These are phyloP conservation scores for Prosopis cineraria DNA, from an alignment of 306 rosid genomes.

Conservation along the genomic window DNA sequence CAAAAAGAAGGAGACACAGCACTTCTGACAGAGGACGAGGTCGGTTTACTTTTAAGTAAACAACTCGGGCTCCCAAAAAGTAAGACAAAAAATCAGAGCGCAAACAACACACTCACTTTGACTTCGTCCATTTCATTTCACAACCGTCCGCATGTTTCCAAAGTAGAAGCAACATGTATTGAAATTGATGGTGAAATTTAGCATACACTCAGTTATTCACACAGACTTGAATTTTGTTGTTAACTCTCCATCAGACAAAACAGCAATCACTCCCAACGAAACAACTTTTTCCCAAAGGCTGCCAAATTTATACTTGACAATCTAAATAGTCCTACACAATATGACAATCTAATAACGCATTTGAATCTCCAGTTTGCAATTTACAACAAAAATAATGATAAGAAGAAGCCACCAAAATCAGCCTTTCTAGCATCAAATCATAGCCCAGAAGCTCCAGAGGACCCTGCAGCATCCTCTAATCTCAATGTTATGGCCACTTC, in stretches of 20 bases:
- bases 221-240: constrained; percentile 14
- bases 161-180: constrained; percentile 6
- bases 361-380: constrained; percentile 44
- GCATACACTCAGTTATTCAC: constrained; percentile 20
- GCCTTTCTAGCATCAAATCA: constrained; percentile 34
- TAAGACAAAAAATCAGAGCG: background rate
- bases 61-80: no score
- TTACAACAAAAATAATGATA: constrained; percentile 35
- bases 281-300: constrained; percentile 22
- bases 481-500: constrained; percentile 58
- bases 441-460: constrained; percentile 76
- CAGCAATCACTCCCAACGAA: constrained; percentile 34
- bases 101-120: background rate
- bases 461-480: constrained; percentile 76
- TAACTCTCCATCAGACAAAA: constrained; percentile 22
- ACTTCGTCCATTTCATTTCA: constrained; percentile 14
- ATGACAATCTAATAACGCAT: constrained; percentile 34
- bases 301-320: constrained; percentile 30
- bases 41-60: background rate
- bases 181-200: background rate
- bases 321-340: constrained; percentile 33
- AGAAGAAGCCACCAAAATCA: constrained; percentile 29
- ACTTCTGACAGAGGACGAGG: background rate
- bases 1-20: background rate
- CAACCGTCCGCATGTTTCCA: constrained; percentile 10